A percentile compares a stretch with the other conserved stretches of the same genome.
Conservation (phyloP, 169 alveolate genomes). For the Plasmodium yoelii region DNA sequence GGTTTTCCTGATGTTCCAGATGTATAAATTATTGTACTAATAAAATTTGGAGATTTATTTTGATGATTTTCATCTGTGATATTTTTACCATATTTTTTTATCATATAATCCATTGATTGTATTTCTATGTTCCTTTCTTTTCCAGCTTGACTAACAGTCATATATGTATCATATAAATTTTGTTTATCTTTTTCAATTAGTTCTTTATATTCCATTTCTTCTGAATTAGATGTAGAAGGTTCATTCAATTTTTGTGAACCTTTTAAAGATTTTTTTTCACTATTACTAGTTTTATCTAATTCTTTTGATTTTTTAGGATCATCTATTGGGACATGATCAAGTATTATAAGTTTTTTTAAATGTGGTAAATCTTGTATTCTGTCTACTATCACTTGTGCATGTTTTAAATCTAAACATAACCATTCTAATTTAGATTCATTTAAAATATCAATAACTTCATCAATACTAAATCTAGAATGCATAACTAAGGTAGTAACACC, state of each 20-base stretch:
- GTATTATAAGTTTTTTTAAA: conserved; percentile 34
- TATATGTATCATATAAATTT: no score
- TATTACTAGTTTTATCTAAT: no score
- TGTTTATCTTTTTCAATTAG: no score
- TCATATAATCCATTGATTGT: not conserved
- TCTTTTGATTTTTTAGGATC: not conserved
- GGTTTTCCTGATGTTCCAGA: conserved; percentile 99
- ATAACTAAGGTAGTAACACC: conserved; percentile 38
- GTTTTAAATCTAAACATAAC: conserved; percentile 38
- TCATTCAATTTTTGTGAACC: no score
- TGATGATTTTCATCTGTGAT: not conserved
- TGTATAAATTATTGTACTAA: conserved; percentile 95
- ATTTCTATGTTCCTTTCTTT: not conserved
- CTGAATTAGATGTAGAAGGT: no score
- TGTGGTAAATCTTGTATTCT: conserved; percentile 11
- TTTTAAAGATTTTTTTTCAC: no score
- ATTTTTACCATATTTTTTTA: not conserved
- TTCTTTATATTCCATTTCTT: no score
- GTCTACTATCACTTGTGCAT: conserved; percentile 5
- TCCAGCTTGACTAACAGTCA: no score
- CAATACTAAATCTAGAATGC: conserved; percentile 61
- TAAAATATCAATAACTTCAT: conserved; percentile 41
- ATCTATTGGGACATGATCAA: conserved; percentile 8
- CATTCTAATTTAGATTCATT: conserved; percentile 49
- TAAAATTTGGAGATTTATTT: conserved; percentile 79